Conservation (phyloP, 2,329 filamentous ascomycete genomes). For the Fusarium neocosmosporiellum region DNA sequence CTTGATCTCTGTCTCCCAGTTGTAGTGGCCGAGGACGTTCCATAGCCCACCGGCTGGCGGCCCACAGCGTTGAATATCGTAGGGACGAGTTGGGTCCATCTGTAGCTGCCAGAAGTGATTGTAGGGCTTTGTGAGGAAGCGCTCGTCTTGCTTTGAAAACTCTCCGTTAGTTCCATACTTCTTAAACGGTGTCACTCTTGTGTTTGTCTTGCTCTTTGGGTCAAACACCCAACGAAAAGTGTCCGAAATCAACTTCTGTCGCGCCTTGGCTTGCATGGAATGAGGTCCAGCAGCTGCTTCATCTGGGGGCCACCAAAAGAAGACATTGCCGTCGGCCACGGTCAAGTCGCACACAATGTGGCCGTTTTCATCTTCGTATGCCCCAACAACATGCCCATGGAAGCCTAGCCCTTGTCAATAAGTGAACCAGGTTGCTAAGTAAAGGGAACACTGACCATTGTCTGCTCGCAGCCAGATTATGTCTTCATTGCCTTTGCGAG, state of each 20-base stretch:
- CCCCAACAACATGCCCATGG: slow-evolving; percentile 22
- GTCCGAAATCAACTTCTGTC: slow-evolving; percentile 9
- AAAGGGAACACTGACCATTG: background rate
- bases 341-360: slow-evolving; percentile 22
- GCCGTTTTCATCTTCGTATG: slow-evolving; percentile 19
- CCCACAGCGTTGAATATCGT: slow-evolving; percentile 6
- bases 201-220: background rate
- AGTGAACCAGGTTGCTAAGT: fast-evolving
- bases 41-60: slow-evolving; percentile 15
- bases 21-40: slow-evolving; percentile 15
- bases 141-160: slow-evolving; percentile 19
- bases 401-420: slow-evolving; percentile 7
- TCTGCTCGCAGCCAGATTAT: slow-evolving; percentile 16
- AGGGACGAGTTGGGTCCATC: background rate
- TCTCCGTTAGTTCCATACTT: slow-evolving; percentile 12
- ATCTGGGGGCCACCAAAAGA: slow-evolving; percentile 18
- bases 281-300: background rate
- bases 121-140: slow-evolving; percentile 11
- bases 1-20: slow-evolving; percentile 5
- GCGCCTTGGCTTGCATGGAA: background rate
- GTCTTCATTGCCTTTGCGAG: slow-evolving; percentile 9
- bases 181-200: background rate
- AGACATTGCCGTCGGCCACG: slow-evolving; percentile 19
- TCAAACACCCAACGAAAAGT: slow-evolving; percentile 13
- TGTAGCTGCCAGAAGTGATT: slow-evolving; percentile 18